Evolutionary conservation across 2,329 filamentous ascomycete species (phyloP), one percentile per base, ranked within the genome.

Genomic region (Aspergillus calidoustus): DNA sequence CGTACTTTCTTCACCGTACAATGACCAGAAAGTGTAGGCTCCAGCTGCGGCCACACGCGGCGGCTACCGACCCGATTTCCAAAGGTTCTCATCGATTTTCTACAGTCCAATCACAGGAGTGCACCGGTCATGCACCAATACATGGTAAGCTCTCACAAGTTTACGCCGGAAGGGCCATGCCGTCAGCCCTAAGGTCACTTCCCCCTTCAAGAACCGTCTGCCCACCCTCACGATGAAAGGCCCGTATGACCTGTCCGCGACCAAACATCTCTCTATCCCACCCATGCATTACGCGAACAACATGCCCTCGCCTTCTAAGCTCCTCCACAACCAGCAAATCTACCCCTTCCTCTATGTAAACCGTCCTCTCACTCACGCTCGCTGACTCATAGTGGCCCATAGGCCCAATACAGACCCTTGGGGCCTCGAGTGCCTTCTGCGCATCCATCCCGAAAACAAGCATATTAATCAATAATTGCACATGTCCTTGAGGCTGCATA

Each of bases 401-500:
- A 13, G 34, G 5, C 34, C 34, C 34, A 38, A 38, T 38, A 15
- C 34, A 38, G 82, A 89, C 89, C 0, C 88, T 89, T 0, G 91
- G 87, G 1, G 90, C 90, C 61, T 98, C 91, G 70, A 93, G 97
- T 66, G 98, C 85, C n/a, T 95, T 84, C 15, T 94, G 94, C 3
- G 94, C 90, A 73, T 99, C 95, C 0, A 98, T 84, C 3, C 88
- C 87, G 69, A 93, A 96, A 0, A 92, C 87, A 0, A 96, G 79
- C 85, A 96, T 93, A 68, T 96, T 96, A 2, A 98, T 82, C 11
- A 99, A 80, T 0, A 97, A 93, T 77, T 98, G 95, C 0, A 98
- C 89, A 63, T 98, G 95, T 22, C 94, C 95, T 77, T 98, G 95
- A 0, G 95, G 95, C 79, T 99, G 95, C 91, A 98, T 98, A 79